phyloP scores from a whole-genome alignment of 306 rosid species.

The Vigna trinervia region DNA sequence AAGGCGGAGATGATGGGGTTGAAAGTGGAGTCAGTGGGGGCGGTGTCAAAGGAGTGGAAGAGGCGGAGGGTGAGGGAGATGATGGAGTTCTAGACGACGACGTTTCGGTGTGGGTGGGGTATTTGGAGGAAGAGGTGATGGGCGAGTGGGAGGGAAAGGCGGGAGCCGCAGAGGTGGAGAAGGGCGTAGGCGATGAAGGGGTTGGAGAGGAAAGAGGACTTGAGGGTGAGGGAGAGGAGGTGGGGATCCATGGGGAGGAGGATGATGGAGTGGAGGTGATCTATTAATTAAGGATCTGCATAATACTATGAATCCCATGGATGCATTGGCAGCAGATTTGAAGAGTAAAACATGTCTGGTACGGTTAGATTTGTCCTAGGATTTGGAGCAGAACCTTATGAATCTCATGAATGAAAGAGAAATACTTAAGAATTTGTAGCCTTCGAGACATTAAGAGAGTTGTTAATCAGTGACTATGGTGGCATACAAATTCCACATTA shows the following conservation, averaged over 20 bases:
- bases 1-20: slow-evolving; percentile 66
- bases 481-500: neutral
- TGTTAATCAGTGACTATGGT: neutral
- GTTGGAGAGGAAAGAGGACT: slow-evolving; percentile 62
- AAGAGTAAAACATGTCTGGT: neutral
- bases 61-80: slow-evolving; percentile 63
- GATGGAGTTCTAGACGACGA: slow-evolving; percentile 73
- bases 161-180: slow-evolving; percentile 65
- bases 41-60: slow-evolving; percentile 58
- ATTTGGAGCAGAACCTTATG: too few relatives aligned
- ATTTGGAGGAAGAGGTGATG: slow-evolving; percentile 74
- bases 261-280: slow-evolving; percentile 59
- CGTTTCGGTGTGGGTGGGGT: slow-evolving; percentile 55
- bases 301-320: too few relatives aligned
- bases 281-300: too few relatives aligned
- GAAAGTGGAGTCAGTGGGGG: slow-evolving; percentile 62
- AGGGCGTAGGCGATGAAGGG: slow-evolving; percentile 65
- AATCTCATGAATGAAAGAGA: neutral
- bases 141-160: slow-evolving; percentile 52
- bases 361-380: neutral
- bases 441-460: neutral
- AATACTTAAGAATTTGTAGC: neutral
- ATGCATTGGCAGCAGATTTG: too few relatives aligned
- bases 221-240: slow-evolving; percentile 76
- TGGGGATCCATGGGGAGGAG: slow-evolving; percentile 69